These are phyloP conservation scores for Larix kaempferi DNA, from an alignment of 75 land plant species.

Conservation along the genomic window DNA sequence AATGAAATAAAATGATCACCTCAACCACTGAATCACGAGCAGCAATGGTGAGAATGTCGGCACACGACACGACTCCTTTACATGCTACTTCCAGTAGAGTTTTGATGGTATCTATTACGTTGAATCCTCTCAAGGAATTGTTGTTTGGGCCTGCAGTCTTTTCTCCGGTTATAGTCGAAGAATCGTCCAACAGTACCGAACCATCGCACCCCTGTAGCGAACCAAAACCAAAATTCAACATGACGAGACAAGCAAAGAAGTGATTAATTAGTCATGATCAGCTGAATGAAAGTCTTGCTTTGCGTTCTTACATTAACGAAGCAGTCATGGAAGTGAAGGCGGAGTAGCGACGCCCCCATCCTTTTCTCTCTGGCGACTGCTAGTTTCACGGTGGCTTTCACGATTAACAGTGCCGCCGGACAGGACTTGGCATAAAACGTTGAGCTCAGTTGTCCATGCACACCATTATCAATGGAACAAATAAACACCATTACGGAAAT, in stretches of 20 bases:
- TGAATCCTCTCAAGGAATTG: slow-evolving; percentile 38
- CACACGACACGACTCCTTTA: slow-evolving; percentile 38
- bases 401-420: neutral
- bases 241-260: no score
- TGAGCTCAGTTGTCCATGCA: slow-evolving; percentile 9
- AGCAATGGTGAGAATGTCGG: slow-evolving; percentile 44
- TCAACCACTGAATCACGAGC: slow-evolving; percentile 35
- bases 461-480: neutral
- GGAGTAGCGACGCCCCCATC: slow-evolving; percentile 18
- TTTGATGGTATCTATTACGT: slow-evolving; percentile 40
- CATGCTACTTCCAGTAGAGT: slow-evolving; percentile 23
- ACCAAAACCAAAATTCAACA: neutral
- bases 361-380: slow-evolving; percentile 1
- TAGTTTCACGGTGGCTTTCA: neutral
- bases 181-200: slow-evolving; percentile 55
- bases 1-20: slow-evolving; percentile 12
- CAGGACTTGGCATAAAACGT: slow-evolving; percentile 5
- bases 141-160: slow-evolving; percentile 44
- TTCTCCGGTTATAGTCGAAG: slow-evolving; percentile 27
- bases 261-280: no score
- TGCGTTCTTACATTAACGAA: slow-evolving; percentile 10
- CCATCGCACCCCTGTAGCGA: slow-evolving; percentile 61
- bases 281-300: no score
- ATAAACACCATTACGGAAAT: neutral
- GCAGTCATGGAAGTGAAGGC: slow-evolving; percentile 22